phyloP scores from a whole-genome alignment of 2,329 filamentous ascomycete species.

The Fonsecaea erecta region DNA sequence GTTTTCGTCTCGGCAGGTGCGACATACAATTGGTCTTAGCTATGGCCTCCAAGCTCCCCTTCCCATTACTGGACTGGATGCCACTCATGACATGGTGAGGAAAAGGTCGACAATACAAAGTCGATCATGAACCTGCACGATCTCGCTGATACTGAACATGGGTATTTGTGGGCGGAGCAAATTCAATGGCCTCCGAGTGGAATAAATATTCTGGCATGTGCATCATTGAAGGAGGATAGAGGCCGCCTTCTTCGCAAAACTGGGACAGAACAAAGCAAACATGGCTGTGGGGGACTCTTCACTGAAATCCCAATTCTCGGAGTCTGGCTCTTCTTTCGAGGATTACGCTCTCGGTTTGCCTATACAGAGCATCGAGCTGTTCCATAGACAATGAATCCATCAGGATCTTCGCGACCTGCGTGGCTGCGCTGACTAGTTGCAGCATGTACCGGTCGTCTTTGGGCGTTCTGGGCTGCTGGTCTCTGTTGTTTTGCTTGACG shows the following conservation, averaged over 20 bases:
- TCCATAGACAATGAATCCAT: constrained; percentile 85
- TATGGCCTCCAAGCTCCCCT: neutral
- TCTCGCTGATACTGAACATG: constrained; percentile 6
- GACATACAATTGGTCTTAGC: constrained; percentile 21
- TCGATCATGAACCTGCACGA: constrained; percentile 22
- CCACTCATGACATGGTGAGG: neutral
- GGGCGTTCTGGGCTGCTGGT: constrained; percentile 70
- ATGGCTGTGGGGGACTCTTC: constrained; percentile 9
- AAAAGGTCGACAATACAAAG: neutral
- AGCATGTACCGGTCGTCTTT: constrained; percentile 90
- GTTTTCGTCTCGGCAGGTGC: constrained; percentile 8
- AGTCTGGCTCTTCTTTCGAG: constrained; percentile 61
- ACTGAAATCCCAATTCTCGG: constrained; percentile 30
- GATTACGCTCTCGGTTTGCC: constrained; percentile 79
- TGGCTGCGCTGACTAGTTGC: constrained; percentile 83
- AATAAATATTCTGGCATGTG: constrained; percentile 19
- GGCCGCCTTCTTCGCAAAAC: neutral
- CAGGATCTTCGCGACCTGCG: constrained; percentile 84
- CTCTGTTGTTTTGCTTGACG: constrained; percentile 60
- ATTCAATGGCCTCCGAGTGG: constrained; percentile 1
- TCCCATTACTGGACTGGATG: constrained; percentile 11
- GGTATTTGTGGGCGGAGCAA: neutral
- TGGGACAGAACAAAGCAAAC: constrained; percentile 4
- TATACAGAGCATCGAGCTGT: constrained; percentile 78
- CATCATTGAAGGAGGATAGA: constrained; percentile 9